Evolutionary conservation across 805 yeast species (phyloP), one percentile per base, ranked within the genome.

Genomic region (Zygosaccharomyces gambellarensis): DNA sequence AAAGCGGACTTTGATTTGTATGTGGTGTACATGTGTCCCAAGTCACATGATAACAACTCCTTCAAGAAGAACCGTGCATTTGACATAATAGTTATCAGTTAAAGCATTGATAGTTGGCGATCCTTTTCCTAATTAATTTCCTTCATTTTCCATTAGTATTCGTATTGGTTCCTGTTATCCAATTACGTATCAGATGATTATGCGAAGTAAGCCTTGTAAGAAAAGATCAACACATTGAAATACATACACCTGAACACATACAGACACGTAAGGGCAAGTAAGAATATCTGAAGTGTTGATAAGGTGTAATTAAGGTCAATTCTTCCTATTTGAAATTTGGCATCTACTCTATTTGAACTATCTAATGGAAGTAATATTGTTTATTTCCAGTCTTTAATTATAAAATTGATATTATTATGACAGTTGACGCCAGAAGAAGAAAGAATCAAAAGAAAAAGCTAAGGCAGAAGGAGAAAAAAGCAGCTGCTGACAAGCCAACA

Each of bases 391-490:
- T 21, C 17, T 44, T 36, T 36, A 17, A 27, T 40, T 22, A 36
- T 25, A 28, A 38, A 36, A 41, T 41, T 36, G 22, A 31, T 25
- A 46, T 23, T 36, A 51, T 48, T 36, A 51, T 51, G 54, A 51
- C 54, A 30, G 46, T 50, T 29, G 71, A 64, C 31, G 68, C 70
- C 32, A 66, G 58, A 53, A 66, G 57, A 53, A 62, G 60, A 49
- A 67, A 64, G 51, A 63, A 66, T 39, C 68, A 63, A 44, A 67
- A 67, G 56, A 68, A 67, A 58, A 66, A 64, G 55, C 58, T 57
- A 17, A 67, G 52, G 53, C 69, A 56, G 49, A 67, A 61, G 55
- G 62, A 57, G 48, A 65, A 64, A 51, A 65, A 62, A 47, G 63
- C 61, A 21, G 57, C 60, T 25, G 56, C 61, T 27, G 57, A 60